Base-by-base conservation (phyloP, 2,329 filamentous ascomycete species). In the Pseudopyricularia javanii region DNA sequence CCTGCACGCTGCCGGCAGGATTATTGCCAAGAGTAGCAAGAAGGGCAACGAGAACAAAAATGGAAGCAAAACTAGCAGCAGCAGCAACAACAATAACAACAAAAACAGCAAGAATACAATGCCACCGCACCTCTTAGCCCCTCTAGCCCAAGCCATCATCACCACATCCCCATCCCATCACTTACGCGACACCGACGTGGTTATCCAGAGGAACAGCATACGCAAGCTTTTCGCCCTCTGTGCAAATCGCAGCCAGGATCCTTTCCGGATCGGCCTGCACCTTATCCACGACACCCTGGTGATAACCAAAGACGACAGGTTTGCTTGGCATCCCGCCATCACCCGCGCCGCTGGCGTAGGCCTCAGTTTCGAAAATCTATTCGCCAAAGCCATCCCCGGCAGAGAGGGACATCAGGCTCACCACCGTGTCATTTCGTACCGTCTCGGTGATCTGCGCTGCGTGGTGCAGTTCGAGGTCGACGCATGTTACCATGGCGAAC, bases 401-500 rank as follows among this genome's bases (percentile, higher is more conserved):
- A 34, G 47, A 4, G 47, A 49, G 28, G 30, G 30, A 1, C 28
- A 49, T 24, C 47, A 49, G 30, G 14, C 30, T 11, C 47, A 49
- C 6, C 47, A 49, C 30, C 30, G 47, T 15, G 17, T 34, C 47
- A 20, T 49, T 8, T 22, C 47, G 47, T 49, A 49, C 47, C 15
- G 17, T 15, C 47, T 49, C 15, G 47, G 47, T 12, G 28, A 34
- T 22, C 47, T 49, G 15, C 47, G 47, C 26, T 49, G 47, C 26
- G 47, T 49, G n/a, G 47, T 49, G 47, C 47, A 49, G 28, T 49
- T 49, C 26, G 47, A 49, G n/a, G 47, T 49, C 28, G 47, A 49
- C 9, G 47, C 47, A 14, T 49, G 47, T 24, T 34, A 49, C 12
- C 6, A 34, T 24, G 15, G 3, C n/a, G 15, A 33, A 2, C 1